phyloP scores from a whole-genome alignment of 495 filamentous ascomycete genomes.

The Tuber microsphaerosporum region DNA sequence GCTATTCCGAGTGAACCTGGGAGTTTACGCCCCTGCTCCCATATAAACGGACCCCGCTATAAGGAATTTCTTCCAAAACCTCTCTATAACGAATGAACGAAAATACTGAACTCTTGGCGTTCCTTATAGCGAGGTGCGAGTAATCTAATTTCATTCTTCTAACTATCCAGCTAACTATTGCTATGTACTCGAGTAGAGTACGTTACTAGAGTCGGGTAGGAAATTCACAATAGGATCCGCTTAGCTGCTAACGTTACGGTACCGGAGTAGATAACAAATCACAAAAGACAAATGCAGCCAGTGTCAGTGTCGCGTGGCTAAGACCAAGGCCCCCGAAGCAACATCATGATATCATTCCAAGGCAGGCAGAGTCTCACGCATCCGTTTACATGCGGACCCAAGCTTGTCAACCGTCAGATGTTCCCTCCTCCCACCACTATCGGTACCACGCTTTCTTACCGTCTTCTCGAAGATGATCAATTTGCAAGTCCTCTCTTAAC shows the following conservation, averaged over 20 bases:
- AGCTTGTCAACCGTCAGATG: background rate
- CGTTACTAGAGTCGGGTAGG: background rate
- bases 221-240: background rate
- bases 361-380: background rate
- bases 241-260: background rate
- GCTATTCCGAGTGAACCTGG: too few relatives aligned
- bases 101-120: too few relatives aligned
- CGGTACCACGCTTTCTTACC: background rate
- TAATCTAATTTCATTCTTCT: too few relatives aligned
- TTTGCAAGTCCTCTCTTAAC: background rate
- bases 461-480: background rate
- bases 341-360: background rate
- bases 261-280: background rate
- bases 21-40: too few relatives aligned
- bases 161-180: too few relatives aligned
- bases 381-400: background rate
- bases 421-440: background rate
- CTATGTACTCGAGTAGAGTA: too few relatives aligned
- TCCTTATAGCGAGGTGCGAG: too few relatives aligned
- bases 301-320: background rate
- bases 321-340: background rate
- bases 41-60: too few relatives aligned
- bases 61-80: too few relatives aligned
- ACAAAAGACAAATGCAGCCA: background rate
- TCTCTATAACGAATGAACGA: too few relatives aligned